Evolutionary conservation across 768 basidiomycete species (phyloP).

Genomic region (Ramaria sp.): DNA sequence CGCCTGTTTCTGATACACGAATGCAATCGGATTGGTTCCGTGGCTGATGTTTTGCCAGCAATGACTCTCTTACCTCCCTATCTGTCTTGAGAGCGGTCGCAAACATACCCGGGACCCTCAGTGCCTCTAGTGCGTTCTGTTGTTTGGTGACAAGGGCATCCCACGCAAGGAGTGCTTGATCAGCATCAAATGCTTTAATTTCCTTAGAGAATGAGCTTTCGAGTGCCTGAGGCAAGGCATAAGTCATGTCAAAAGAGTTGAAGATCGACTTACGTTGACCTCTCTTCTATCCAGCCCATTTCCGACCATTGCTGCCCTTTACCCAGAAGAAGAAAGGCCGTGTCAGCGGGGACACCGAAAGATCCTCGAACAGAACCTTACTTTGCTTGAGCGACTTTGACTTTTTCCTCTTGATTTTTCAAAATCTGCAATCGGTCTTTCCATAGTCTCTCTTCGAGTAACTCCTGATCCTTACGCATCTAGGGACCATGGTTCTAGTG

Average conservation of each 20-base stretch:
- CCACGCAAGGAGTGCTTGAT: slow-evolving; percentile 65
- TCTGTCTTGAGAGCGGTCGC: slow-evolving; percentile 36
- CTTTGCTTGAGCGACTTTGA: slow-evolving; percentile 60
- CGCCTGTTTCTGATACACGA: slow-evolving; percentile 47
- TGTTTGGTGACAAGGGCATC: slow-evolving; percentile 64
- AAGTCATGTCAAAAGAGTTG: background rate
- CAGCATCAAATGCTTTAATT: slow-evolving; percentile 54
- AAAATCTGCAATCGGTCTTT: slow-evolving; percentile 54
- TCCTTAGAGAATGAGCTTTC: slow-evolving; percentile 55
- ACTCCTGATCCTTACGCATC: slow-evolving; percentile 65
- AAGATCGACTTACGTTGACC: slow-evolving; percentile 36
- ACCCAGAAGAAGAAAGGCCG: background rate
- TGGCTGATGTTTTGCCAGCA: background rate
- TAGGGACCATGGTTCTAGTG: slow-evolving; percentile 17
- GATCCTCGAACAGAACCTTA: slow-evolving; percentile 22
- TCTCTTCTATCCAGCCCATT: slow-evolving; percentile 58
- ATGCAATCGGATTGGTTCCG: background rate
- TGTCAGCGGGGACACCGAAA: background rate
- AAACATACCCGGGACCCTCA: slow-evolving; percentile 67
- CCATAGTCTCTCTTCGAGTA: slow-evolving; percentile 59
- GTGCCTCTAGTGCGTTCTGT: slow-evolving; percentile 48
- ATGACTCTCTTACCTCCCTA: slow-evolving; percentile 40
- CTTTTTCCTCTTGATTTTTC: slow-evolving; percentile 58
- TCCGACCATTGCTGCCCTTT: slow-evolving; percentile 60
- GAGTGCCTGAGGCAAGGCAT: slow-evolving; percentile 41